Evolutionary conservation across 148 eudicot species (phyloP), one percentile per base, ranked within the genome.

Genomic region (Pharnaceum exiguum): DNA sequence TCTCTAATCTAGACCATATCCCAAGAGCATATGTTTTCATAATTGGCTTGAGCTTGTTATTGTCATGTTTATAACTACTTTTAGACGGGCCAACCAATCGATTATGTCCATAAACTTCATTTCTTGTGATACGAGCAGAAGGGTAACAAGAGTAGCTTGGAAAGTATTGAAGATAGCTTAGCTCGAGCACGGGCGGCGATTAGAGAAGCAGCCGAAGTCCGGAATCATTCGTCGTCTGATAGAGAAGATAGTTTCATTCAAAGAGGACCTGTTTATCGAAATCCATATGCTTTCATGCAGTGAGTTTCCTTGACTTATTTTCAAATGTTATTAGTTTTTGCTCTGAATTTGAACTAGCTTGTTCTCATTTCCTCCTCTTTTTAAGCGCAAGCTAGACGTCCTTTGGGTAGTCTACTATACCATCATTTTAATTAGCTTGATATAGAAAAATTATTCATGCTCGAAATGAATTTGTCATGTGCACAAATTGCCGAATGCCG

Each of bases 271-370:
- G 40, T 69, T 54, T 69, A 69, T 36, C 61, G 62, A 3, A 61
- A 69, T 35, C 73, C 73, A 2, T 69, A 46, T 46, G 62, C 67
- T 22, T 69, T 69, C 27, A 55, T 60, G 25, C 73, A 69, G 73
- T 69, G 46, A 42, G 33, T 53, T 60, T 46, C 5, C 22, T 19
- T n/a, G n/a, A n/a, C 25, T 19, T 22, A 24, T 1, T 5, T 7
- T 5, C 15, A 23, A 0, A 1, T 49, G 26, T 49, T 12, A 11
- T 49, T 27, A 27, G 1, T 16, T 13, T 43, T 16, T 2, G 3
- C 16, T 1, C 4, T 10, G 2, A 43, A 2, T 1, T n/a, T n/a
- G n/a, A n/a, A n/a, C n/a, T n/a, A n/a, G n/a, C n/a, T n/a, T n/a
- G n/a, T n/a, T n/a, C n/a, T n/a, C n/a, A n/a, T n/a, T n/a, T n/a